Evolutionary conservation across 192 early-diverging fungal species (phyloP), one percentile per base, ranked within the genome.

Genomic region (Linnemannia schmuckeri): DNA sequence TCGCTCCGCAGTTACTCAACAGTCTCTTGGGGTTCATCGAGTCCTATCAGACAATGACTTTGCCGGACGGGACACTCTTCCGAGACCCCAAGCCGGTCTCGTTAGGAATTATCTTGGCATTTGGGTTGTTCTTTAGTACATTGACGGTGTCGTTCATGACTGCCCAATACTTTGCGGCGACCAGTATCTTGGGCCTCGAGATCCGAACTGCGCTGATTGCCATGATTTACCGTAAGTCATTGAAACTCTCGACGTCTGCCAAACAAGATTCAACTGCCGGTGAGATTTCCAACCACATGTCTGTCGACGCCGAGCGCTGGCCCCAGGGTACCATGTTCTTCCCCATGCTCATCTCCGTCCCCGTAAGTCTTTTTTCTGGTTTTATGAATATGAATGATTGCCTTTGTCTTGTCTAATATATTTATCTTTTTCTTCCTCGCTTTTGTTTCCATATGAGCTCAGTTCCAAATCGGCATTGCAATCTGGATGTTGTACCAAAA

Each of bases 231-330:
- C 68, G 52, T 27, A 87, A 87, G 54, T 30, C 84, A 6, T 63
- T 87, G n/a, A 69, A 55, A 22, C 44, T 87, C 12, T 70, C 61
- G 20, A 74, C 84, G 0, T 66, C 66, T 15, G 78, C 74, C 12
- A 72, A 57, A 18, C 27, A 72, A 30, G 76, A 70, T 17, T 37
- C 54, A 8, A 87, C 74, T 8, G 46, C 70, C 2, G 84, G 84
- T 3, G 84, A 87, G 41, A 87, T 87, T 46, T 72, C 79, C 12
- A 87, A 87, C 17, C 84, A 81, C 24, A 82, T 87, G 52, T 72
- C 52, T 15, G 84, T 81, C 35, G 84, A 87, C 54, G 79, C 84
- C 22, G 84, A 87, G n/a, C 42, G 66, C 15, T 72, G 80, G 66
- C 42, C 76, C 6, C 57, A 69, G 13, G 79, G 66, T 6, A 38